Evolutionary conservation across 129 eudicot genomes (phyloP), one percentile per base, ranked within the genome.

Genomic region (Centrapalus pauciflorus): DNA sequence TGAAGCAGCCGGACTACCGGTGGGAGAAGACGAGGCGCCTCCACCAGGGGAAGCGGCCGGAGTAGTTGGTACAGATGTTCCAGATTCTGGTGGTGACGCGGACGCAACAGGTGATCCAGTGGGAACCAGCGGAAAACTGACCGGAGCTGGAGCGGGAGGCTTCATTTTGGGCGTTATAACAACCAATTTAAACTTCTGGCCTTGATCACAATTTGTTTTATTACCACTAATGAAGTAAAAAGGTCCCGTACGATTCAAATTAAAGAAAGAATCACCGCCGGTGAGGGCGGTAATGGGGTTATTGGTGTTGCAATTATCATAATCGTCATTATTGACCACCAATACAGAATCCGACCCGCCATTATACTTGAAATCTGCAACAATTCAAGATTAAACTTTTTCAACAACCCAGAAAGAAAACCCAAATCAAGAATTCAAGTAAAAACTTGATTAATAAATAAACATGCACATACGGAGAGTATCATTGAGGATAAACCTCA

Each of bases 381-480:
- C 34, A 75, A 24, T n/a, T 21, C 45, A 66, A 56, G 52, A 48
- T 14, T 32, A 27, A 54, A 21, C 12, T 4, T 54, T 64, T 55
- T 13, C 1, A 59, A 37, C 32, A 40, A 29, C 68, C 61, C 69
- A 55, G 49, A 55, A 16, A 21, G 16, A 40, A 26, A 30, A 30
- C 64, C 59, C 20, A 68, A 7, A 51, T 54, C 13, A 46, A 66
- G 33, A 58, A 55, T 23, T 7, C 1, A 23, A 51, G 28, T 69
- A 21, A 7, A 7, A 61, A 14, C 4, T 12, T 19, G 27, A 72
- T 4, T 26, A n/a, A n/a, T n/a, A n/a, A n/a, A n/a, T n/a, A n/a
- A n/a, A n/a, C n/a, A n/a, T n/a, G n/a, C n/a, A 12, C 87, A 52
- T 85, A 92, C 96, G 79, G n/a, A 92, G 89, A 32, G 83, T 77